Base-by-base conservation (phyloP, 139 green algal genomes). In the Marvania coccoides region DNA sequence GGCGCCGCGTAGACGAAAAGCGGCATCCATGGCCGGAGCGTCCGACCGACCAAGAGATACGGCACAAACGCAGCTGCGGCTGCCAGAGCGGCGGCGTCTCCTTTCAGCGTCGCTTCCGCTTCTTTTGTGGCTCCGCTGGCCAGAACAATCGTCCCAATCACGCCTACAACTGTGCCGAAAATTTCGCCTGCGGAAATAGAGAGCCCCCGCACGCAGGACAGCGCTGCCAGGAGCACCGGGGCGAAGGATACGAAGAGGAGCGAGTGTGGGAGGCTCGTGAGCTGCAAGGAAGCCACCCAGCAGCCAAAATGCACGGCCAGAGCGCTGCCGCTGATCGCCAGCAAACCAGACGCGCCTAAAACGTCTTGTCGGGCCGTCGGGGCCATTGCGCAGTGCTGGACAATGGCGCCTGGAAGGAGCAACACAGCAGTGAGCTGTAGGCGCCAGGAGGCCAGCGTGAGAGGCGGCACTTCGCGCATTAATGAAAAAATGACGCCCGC, bases 221-320 rank as follows among this genome's bases (percentile, higher is more conserved):
- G 45, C 2, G 29, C 58, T 10, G 83, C 80, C 24, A 95, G 70
- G 31, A 96, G 61, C n/a, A 96, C 39, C 15, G 89, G 89, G 10
- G 82, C 74, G 26, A 70, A 71, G 8, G 64, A 89, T 23, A 92
- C 76, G 51, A 93, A 81, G 57, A 96, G 79, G 58, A 96, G 71
- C 28, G 73, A 78, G 74, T 95, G 89, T 0, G 86, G 58, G 1
- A 96, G 79, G n/a, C 33, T 73, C 30, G 87, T 94, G 64, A 78
- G 67, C 63, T 89, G 40, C 35, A 91, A 65, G 12, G 69, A 71
- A 73, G 60, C 79, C 13, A 94, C 87, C 81, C 81, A 92, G 2
- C 47, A 8, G 9, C 64, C 82, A 67, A 94, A 93, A 66, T 96
- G 88, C 4, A 90, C 30, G 26, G 71, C 83, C n/a, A 96, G 76